phyloP scores from a whole-genome alignment of 1,284 basidiomycete genomes.

The Kalmanozyma brasiliensis region DNA sequence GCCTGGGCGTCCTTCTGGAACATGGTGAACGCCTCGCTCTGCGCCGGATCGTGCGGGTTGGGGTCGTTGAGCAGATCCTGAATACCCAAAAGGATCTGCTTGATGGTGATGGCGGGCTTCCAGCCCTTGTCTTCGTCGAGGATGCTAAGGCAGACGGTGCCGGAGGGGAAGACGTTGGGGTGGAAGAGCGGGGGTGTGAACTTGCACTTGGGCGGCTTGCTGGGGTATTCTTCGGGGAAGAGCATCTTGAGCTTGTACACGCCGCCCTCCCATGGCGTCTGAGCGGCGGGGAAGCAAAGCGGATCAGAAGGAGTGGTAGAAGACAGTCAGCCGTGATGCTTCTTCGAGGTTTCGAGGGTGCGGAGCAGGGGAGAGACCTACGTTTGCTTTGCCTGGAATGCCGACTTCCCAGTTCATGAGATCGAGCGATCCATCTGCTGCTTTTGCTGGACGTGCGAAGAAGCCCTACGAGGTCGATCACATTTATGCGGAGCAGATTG shows the following conservation, averaged over 20 bases:
- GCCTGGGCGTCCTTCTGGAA: conserved; percentile 75
- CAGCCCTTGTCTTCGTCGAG: conserved; percentile 98
- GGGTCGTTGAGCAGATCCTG: conserved; percentile 94
- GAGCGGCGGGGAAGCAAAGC: background rate
- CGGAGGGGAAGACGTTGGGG: conserved; percentile 98
- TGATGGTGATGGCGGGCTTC: conserved; percentile 99
- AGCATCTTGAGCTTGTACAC: conserved; percentile 91
- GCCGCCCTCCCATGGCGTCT: conserved; percentile 98
- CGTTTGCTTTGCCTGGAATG: conserved; percentile 70
- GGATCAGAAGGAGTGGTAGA: no score
- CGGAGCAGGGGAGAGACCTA: conserved; percentile 32
- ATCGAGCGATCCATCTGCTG: conserved; percentile 90
- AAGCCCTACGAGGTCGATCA: conserved; percentile 80
- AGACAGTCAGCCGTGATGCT: background rate
- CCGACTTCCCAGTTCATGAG: conserved; percentile 97
- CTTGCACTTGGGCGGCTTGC: conserved; percentile 98
- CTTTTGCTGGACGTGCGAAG: conserved; percentile 90
- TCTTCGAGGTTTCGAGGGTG: no score
- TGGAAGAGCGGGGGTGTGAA: conserved; percentile 96
- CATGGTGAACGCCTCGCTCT: conserved; percentile 96
- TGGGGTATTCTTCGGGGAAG: conserved; percentile 75
- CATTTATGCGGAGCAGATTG: background rate
- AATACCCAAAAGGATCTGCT: conserved; percentile 95
- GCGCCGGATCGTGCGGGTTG: conserved; percentile 93
- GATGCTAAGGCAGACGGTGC: conserved; percentile 97